These are phyloP conservation scores for Fusarium marasasianum DNA, from an alignment of 2,329 filamentous ascomycete genomes.

Conservation along the genomic window DNA sequence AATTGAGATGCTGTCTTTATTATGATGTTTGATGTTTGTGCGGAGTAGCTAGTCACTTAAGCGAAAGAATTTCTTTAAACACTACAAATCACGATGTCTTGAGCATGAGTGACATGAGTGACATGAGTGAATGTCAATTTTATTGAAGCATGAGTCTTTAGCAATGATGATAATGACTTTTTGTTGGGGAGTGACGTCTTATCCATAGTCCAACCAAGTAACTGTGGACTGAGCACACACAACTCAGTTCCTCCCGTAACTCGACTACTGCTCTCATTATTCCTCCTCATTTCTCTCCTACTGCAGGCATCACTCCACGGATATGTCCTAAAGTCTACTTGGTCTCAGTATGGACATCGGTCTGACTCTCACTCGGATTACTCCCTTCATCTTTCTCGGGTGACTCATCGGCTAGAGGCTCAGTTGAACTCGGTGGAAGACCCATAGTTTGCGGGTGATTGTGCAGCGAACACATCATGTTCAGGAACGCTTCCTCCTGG, in stretches of 20 bases:
- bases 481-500: background rate
- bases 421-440: background rate
- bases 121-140: background rate
- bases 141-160: background rate
- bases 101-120: background rate
- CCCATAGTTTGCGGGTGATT: background rate
- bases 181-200: background rate
- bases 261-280: too few relatives aligned
- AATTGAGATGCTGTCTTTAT: slow-evolving; percentile 11
- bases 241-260: background rate
- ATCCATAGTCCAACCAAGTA: background rate
- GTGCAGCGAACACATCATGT: background rate
- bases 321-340: background rate
- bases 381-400: background rate
- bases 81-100: background rate
- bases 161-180: background rate
- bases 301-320: background rate
- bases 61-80: slow-evolving; percentile 30
- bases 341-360: background rate
- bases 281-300: background rate
- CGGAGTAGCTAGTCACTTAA: slow-evolving; percentile 18
- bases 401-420: background rate
- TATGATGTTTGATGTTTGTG: slow-evolving; percentile 22
- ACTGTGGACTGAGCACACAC: background rate
- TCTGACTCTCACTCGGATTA: background rate